Evolutionary conservation across 345 rosid species (phyloP), one percentile per base, ranked within the genome.

Genomic region (Eucalyptus leucophloia): DNA sequence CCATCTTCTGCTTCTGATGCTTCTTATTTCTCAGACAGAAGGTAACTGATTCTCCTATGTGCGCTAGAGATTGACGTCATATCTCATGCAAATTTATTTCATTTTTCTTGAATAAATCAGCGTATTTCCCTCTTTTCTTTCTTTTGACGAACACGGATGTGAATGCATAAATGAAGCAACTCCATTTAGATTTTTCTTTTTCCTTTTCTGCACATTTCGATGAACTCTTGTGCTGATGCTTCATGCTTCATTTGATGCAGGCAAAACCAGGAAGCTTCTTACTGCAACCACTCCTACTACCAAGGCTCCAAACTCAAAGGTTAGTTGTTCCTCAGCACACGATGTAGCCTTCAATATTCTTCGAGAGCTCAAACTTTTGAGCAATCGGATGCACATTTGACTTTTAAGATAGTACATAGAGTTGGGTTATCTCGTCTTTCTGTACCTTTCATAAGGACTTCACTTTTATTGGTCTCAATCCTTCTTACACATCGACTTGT

Each of bases 241-340:
- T 53, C 60, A 2, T 82, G 67, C 42, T 53, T 54, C 49, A 49
- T 83, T 19, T 90, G 44, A 62, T 90, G 90, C 91, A 93, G 94
- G 92, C 91, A 87, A 34, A 56, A 90, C 40, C 87, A 90, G 92
- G 89, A 94, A 92, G 91, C 93, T 94, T 85, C 50, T 77, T 37
- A 34, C 49, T 50, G 62, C 88, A 19, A 30, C 92, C 34, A 40
- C 90, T 83, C 21, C 92, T 54, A 7, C 89, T 51, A 16, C 91
- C 30, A 49, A 62, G 26, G 86, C 90, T 81, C 87, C 92, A 88
- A 44, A 81, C 85, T 51, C 91, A 18, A 91, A 91, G 94, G 94
- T 91, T 90, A 89, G 91, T 77, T 21, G 88, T 60, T 90, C 24
- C 30, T 34, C 49, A 32, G 14, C 19, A 49, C 32, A 34, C 17